These are phyloP conservation scores for Camellia oleifera DNA, from an alignment of 179 eudicot genomes.

Conservation along the genomic window DNA sequence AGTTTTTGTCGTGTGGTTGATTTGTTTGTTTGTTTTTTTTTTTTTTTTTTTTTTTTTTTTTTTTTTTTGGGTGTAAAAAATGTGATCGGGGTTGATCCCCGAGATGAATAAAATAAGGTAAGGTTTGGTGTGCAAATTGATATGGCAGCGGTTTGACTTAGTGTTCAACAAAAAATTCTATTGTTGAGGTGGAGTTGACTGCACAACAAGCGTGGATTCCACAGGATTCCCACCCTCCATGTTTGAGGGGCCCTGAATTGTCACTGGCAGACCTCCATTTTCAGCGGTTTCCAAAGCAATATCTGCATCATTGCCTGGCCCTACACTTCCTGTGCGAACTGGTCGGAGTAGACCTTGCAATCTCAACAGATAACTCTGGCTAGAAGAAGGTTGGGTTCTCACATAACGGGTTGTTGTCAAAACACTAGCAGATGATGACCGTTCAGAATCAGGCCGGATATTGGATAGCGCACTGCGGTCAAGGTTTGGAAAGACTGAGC, in stretches of 20 bases:
- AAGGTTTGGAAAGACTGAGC: slow-evolving; percentile 92
- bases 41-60: no score
- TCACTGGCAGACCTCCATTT: slow-evolving; percentile 31
- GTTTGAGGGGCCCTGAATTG: not conserved
- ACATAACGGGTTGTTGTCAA: slow-evolving; percentile 52
- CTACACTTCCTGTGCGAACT: slow-evolving; percentile 47
- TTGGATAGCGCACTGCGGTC: slow-evolving; percentile 89
- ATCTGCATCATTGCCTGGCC: slow-evolving; percentile 37
- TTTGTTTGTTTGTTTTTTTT: no score
- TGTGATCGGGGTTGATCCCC: no score
- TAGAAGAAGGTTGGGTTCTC: slow-evolving; percentile 62
- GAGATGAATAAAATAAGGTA: no score
- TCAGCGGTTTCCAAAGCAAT: slow-evolving; percentile 46
- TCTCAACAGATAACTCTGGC: slow-evolving; percentile 77
- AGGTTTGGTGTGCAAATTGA: no score
- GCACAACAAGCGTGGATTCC: no score
- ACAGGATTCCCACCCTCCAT: no score
- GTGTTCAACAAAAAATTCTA: no score
- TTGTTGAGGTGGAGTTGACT: no score
- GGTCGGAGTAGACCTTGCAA: slow-evolving; percentile 79
- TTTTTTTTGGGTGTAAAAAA: no score
- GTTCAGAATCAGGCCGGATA: slow-evolving; percentile 71
- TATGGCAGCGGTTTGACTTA: no score
- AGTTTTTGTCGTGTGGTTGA: no score
- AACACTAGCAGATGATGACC: slow-evolving; percentile 42